Conservation (phyloP, 2,329 filamentous ascomycete genomes). For the Mycosphaerella arachidis region DNA sequence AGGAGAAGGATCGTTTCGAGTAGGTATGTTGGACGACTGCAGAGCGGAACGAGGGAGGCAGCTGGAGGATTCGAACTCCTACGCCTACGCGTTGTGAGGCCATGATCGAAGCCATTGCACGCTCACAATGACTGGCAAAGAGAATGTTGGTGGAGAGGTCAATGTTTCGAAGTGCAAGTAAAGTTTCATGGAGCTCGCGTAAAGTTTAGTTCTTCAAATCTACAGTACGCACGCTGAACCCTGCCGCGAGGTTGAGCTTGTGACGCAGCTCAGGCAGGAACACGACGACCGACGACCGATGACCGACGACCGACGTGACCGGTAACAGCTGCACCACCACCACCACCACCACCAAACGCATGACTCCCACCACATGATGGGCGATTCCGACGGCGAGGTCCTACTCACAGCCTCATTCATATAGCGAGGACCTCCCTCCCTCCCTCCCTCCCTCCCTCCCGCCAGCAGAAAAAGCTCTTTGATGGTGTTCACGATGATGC, state of each 20-base stretch:
- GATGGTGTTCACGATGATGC: constrained; percentile 13
- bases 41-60: constrained; percentile 21
- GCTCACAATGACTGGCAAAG: neutral
- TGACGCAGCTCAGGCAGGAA: neutral
- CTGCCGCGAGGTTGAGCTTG: neutral
- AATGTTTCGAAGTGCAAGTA: neutral
- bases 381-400: neutral
- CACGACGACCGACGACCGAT: neutral
- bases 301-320: neutral
- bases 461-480: neutral
- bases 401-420: neutral
- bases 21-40: constrained; percentile 12
- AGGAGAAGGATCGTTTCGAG: constrained; percentile 24
- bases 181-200: neutral
- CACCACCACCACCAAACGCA: neutral
- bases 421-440: neutral
- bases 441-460: neutral
- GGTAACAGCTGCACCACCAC: neutral
- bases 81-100: neutral
- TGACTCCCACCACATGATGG: neutral
- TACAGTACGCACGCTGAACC: neutral
- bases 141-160: neutral
- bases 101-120: constrained; percentile 14
- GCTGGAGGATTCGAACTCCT: constrained; percentile 13
- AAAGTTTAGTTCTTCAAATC: neutral